Conservation (phyloP, 768 basidiomycete species). For the Suillus paluster region DNA sequence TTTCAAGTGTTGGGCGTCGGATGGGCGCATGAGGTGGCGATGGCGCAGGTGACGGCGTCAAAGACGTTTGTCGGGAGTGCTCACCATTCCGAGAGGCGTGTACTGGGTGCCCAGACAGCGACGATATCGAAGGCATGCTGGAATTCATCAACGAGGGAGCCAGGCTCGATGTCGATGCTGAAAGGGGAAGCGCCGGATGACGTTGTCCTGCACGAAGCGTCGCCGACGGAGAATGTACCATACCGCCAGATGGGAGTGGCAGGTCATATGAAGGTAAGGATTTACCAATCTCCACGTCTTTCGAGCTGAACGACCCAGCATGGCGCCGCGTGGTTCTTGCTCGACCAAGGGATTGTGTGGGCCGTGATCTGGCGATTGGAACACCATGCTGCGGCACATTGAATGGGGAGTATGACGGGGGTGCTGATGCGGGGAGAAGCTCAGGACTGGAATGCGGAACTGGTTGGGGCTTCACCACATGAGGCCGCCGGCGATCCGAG, state of each 20-base stretch:
- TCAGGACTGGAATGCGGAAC: constrained; percentile 31
- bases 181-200: constrained; percentile 43
- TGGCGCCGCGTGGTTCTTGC: constrained; percentile 73
- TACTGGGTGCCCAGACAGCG: constrained; percentile 18
- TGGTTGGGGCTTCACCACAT: constrained; percentile 34
- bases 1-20: constrained; percentile 46
- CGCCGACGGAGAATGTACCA: constrained; percentile 33
- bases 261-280: constrained; percentile 68
- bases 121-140: constrained; percentile 14
- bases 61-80: constrained; percentile 49
- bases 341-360: constrained; percentile 38
- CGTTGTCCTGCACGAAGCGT: constrained; percentile 56
- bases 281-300: constrained; percentile 90
- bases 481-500: constrained; percentile 45
- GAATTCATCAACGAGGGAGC: constrained; percentile 14
- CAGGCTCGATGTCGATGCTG: constrained; percentile 27
- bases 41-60: constrained; percentile 44
- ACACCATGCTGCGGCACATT: constrained; percentile 24
- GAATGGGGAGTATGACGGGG: constrained; percentile 29
- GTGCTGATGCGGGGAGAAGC: constrained; percentile 31
- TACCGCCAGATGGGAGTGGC: constrained; percentile 29
- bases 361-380: constrained; percentile 35
- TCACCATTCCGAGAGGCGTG: constrained; percentile 18
- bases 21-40: constrained; percentile 32
- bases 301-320: constrained; percentile 93